Base-by-base conservation (phyloP, 495 filamentous ascomycete genomes). In the Aspergillus olivimuriae region DNA sequence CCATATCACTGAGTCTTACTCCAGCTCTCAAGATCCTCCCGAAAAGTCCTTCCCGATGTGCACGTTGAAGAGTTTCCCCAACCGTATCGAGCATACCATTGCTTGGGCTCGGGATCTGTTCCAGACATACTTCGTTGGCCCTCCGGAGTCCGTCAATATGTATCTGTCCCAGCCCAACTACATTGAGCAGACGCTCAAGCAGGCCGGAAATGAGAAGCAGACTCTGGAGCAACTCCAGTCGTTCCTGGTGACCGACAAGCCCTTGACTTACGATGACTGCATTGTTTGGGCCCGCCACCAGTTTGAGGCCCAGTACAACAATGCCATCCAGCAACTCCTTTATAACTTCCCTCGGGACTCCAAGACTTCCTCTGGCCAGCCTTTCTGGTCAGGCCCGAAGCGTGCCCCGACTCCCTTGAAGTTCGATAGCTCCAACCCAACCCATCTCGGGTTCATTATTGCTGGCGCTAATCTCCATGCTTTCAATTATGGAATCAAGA, bases 31-130 rank as follows among this genome's bases (percentile, higher is more conserved):
- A 57, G 94, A 99, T 68, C 94, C 94, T 2, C 94, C 94, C 1
- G 94, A 99, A 74, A 87, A 95, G 66, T 94, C 89, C 1, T 96
- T 97, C 80, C 94, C 94, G 2, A 95, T 95, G 87, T 99, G 94
- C 62, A 99, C 94, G 3, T 72, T 99, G 43, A 79, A 89, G 47
- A 95, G 89, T 72, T 99, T 99, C 76, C 94, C 94, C 43, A 99
- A 99, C 72, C 84, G 82, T 57, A 99, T 99, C 58, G 88, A 99
- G 68, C 94, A 99, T 58, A 99, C 94, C 4, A 99, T 99, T 61
- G 94, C 94, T 16, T 99, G 94, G 94, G 86, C 89, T 19, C 81
- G 91, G 34, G 92, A 97, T 56, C 71, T 95, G 16, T 99, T 99
- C 72, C 87, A 95, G 63, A 81, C 81, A 15, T 90, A 84, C 44